Conservation (phyloP, 495 filamentous ascomycete species). For the Neurospora intermedia region DNA sequence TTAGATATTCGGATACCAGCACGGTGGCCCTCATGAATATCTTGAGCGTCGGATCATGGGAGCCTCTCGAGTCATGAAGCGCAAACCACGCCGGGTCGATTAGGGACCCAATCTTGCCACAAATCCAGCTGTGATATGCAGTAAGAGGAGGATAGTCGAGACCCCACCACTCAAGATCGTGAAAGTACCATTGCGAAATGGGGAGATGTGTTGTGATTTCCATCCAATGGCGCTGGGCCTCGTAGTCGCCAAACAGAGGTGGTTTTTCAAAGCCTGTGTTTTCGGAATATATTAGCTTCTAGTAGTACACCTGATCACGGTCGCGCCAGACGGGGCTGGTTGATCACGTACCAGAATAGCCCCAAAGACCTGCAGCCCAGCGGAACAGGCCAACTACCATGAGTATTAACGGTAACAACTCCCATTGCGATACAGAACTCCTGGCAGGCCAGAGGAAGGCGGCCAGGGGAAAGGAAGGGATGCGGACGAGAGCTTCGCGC, state of each 20-base stretch:
- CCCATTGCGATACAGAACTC: conserved; percentile 81
- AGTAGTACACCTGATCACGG: background rate
- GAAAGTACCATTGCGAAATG: conserved; percentile 91
- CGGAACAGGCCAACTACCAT: conserved; percentile 88
- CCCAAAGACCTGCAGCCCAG: conserved; percentile 86
- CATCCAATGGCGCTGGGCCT: conserved; percentile 98
- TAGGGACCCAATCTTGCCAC: conserved; percentile 71
- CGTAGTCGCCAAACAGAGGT: conserved; percentile 94
- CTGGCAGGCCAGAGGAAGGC: conserved; percentile 87
- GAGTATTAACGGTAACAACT: conserved; percentile 72
- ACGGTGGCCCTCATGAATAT: conserved; percentile 92
- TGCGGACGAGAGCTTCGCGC: conserved; percentile 25
- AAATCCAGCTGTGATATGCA: conserved; percentile 91
- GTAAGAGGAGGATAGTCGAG: conserved; percentile 96
- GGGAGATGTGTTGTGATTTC: conserved; percentile 85
- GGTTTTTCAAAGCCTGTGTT: conserved; percentile 59
- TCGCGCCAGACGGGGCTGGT: background rate
- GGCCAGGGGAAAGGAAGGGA: conserved; percentile 69
- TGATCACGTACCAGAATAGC: conserved; percentile 67
- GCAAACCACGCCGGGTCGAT: conserved; percentile 83
- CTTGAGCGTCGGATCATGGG: conserved; percentile 70
- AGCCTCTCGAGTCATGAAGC: conserved; percentile 71
- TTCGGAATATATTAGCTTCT: background rate
- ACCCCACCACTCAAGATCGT: conserved; percentile 95
- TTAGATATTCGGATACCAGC: conserved; percentile 76